Conservation (phyloP, 805 yeast species). For the Candida glaebosa region DNA sequence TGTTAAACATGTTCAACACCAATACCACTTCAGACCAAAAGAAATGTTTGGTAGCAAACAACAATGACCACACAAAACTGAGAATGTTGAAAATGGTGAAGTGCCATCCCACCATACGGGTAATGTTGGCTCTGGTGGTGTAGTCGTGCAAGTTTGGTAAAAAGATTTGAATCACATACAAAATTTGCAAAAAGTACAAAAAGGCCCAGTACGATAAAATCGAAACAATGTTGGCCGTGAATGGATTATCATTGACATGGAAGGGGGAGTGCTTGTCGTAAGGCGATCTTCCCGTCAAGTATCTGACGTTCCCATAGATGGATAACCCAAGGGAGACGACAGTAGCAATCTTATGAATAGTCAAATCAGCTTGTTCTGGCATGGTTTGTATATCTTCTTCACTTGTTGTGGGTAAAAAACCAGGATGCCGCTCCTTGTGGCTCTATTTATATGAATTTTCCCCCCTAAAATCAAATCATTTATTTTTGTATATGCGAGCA, state of each 20-base stretch:
- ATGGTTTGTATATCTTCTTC: constrained; percentile 9
- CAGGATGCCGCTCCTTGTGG: not conserved
- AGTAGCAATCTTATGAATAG: constrained; percentile 42
- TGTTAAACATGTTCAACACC: constrained; percentile 56
- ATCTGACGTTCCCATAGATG: constrained; percentile 51
- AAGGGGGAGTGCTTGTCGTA: constrained; percentile 45
- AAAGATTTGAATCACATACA: constrained; percentile 46
- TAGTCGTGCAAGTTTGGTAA: constrained; percentile 23
- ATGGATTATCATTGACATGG: constrained; percentile 64
- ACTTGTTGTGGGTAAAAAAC: too few relatives aligned
- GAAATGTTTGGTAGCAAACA: constrained; percentile 59
- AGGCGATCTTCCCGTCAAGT: constrained; percentile 54
- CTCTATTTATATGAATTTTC: constrained; percentile 1
- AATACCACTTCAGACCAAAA: constrained; percentile 57
- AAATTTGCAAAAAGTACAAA: constrained; percentile 49
- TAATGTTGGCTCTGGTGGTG: constrained; percentile 20
- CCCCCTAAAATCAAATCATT: constrained; percentile 2
- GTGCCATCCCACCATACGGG: constrained; percentile 52
- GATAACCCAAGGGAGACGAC: constrained; percentile 55
- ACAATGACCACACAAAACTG: constrained; percentile 59
- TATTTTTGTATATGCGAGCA: not conserved
- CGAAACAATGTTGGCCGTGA: constrained; percentile 53
- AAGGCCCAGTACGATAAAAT: constrained; percentile 57
- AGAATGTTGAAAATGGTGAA: constrained; percentile 59
- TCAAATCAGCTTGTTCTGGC: not conserved